These are phyloP conservation scores for Mucor velutinosus DNA, from an alignment of 371 early-diverging fungal genomes.

Conservation along the genomic window DNA sequence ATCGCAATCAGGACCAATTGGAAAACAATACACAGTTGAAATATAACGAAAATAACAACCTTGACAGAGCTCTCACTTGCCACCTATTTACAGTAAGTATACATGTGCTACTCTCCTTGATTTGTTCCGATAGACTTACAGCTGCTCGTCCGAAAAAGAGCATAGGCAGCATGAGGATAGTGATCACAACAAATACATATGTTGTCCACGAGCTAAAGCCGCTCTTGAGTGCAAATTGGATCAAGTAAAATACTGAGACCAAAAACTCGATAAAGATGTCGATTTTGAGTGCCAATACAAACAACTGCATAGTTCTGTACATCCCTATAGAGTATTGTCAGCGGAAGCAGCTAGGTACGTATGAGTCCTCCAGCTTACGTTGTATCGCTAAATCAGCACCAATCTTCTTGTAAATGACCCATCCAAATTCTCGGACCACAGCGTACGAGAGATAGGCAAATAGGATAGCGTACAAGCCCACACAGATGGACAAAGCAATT, in stretches of 20 bases:
- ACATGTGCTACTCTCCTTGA: neutral
- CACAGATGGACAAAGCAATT: constrained; percentile 37
- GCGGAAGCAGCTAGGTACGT: neutral
- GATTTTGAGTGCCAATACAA: constrained; percentile 40
- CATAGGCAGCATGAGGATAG: constrained; percentile 41
- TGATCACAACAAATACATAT: constrained; percentile 34
- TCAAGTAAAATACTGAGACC: constrained; percentile 41
- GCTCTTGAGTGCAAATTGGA: constrained; percentile 30
- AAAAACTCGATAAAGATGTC: constrained; percentile 41
- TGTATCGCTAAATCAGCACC: too few species aligned
- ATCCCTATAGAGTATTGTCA: constrained; percentile 25
- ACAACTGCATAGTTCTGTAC: constrained; percentile 35
- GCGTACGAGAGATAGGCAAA: constrained; percentile 44
- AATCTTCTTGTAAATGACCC: constrained; percentile 57
- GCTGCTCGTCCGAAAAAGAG: constrained; percentile 43
- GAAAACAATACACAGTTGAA: constrained; percentile 37
- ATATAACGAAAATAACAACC: constrained; percentile 43
- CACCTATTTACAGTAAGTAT: constrained; percentile 23
- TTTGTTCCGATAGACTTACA: constrained; percentile 19
- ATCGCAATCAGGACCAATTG: constrained; percentile 39
- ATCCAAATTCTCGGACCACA: constrained; percentile 46
- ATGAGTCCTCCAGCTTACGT: constrained; percentile 26
- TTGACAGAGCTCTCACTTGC: constrained; percentile 32
- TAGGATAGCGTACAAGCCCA: constrained; percentile 31
- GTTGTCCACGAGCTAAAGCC: constrained; percentile 28